These are phyloP conservation scores for Cupressus sempervirens DNA, from an alignment of 75 land plant species.

Conservation along the genomic window DNA sequence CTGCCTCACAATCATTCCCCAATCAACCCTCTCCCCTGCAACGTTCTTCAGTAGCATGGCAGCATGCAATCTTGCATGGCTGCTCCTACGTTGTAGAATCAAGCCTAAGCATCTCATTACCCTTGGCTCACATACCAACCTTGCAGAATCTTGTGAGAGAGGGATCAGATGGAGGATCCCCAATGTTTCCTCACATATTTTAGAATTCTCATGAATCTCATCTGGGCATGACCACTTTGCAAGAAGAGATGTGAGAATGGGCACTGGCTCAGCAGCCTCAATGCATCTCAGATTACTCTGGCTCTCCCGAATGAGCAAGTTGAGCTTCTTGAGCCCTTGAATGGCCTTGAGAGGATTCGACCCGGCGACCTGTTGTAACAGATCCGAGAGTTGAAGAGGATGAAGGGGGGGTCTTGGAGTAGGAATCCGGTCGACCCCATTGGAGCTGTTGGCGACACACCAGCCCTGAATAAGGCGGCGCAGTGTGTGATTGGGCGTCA, in stretches of 20 bases:
- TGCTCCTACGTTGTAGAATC: conserved; percentile 29
- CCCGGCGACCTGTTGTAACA: neutral
- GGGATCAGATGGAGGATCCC: neutral
- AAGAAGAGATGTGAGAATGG: conserved; percentile 7
- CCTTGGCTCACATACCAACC: conserved; percentile 6
- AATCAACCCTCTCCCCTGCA: neutral
- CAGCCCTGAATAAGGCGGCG: conserved; percentile 70
- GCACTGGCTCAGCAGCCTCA: conserved; percentile 37
- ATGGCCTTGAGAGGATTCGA: neutral
- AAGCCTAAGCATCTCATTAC: conserved; percentile 12
- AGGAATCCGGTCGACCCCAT: conserved; percentile 18
- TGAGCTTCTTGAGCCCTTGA: conserved; percentile 26
- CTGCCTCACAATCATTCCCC: conserved; percentile 16
- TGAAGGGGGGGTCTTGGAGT: conserved; percentile 8
- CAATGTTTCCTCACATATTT: neutral
- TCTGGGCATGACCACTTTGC: neutral
- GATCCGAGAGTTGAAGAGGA: neutral
- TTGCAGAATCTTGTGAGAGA: conserved; percentile 14
- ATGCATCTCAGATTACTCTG: conserved; percentile 44
- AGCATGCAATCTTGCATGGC: conserved; percentile 29
- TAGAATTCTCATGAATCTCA: neutral
- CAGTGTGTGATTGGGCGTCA: conserved; percentile 78
- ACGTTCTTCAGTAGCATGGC: conserved; percentile 27
- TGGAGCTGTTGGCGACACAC: conserved; percentile 40
- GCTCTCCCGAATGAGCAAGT: conserved; percentile 29